A percentile compares a stretch with the other conserved stretches of the same genome.
Conservation (phyloP, 108 stramenopile species). For the Nannochloropsis oceanica region DNA sequence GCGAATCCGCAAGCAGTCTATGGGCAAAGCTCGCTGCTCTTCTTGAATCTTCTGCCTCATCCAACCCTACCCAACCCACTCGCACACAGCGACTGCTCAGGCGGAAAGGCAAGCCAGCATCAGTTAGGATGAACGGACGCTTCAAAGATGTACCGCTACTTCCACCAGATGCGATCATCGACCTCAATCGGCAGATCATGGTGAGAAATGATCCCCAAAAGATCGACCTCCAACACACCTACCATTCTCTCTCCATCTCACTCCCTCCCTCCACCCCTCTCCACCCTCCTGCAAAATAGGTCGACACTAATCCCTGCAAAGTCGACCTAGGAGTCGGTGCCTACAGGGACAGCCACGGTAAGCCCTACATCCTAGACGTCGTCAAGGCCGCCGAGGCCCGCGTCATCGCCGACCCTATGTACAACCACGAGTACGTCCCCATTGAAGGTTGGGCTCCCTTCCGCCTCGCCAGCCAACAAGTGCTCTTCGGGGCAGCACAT, state of each 20-base stretch:
- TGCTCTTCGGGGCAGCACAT: conserved; percentile 22
- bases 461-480: background rate
- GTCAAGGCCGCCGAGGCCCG: conserved; percentile 18
- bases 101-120: too few species aligned
- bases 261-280: too few species aligned
- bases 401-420: background rate
- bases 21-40: too few species aligned
- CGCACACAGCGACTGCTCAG: too few species aligned
- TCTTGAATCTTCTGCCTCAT: too few species aligned
- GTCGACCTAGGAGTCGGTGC: conserved; percentile 37
- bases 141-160: background rate
- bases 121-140: background rate
- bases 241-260: too few species aligned
- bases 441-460: conserved; percentile 30
- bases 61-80: too few species aligned
- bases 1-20: too few species aligned
- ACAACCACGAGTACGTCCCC: conserved; percentile 41
- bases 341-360: conserved; percentile 30
- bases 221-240: too few species aligned
- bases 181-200: background rate
- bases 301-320: background rate
- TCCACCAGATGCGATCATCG: background rate
- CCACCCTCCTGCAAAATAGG: background rate
- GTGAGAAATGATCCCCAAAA: background rate
- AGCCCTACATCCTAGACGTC: conserved; percentile 19